Conservation (phyloP, 306 rosid genomes). For the Lathyrus aphaca region DNA sequence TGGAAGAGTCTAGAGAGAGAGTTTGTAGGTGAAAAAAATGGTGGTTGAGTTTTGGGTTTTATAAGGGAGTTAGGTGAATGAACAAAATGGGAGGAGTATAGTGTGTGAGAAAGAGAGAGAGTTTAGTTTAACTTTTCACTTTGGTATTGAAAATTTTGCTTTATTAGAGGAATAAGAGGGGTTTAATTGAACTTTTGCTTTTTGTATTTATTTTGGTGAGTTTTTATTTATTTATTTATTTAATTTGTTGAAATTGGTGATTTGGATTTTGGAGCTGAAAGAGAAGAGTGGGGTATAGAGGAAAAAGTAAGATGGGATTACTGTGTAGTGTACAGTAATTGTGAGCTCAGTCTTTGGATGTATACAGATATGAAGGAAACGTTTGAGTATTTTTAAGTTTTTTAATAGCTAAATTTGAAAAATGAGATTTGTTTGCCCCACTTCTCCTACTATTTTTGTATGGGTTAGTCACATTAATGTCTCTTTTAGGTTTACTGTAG, state of each 20-base stretch:
- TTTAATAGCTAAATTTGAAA: slow-evolving; percentile 33
- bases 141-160: slow-evolving; percentile 58
- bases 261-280: slow-evolving; percentile 25
- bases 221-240: neutral
- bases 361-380: slow-evolving; percentile 35
- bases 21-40: neutral
- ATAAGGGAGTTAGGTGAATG: slow-evolving; percentile 46
- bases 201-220: slow-evolving; percentile 14
- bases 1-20: slow-evolving; percentile 26
- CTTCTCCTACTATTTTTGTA: slow-evolving; percentile 18
- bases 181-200: slow-evolving; percentile 48
- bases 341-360: slow-evolving; percentile 28
- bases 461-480: neutral
- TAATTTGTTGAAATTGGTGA: slow-evolving; percentile 21
- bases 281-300: slow-evolving; percentile 6
- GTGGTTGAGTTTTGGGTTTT: slow-evolving; percentile 33
- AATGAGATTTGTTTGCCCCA: slow-evolving; percentile 48
- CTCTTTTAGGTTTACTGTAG: neutral
- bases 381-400: slow-evolving; percentile 36
- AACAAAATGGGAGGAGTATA: slow-evolving; percentile 32
- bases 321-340: slow-evolving; percentile 20
- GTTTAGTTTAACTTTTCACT: slow-evolving; percentile 43
- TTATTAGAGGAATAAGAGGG: slow-evolving; percentile 35
- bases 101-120: slow-evolving; percentile 1
- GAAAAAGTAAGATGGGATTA: neutral